Base-by-base conservation (phyloP, 73 alveolate species). In the Paramecium bursaria region DNA sequence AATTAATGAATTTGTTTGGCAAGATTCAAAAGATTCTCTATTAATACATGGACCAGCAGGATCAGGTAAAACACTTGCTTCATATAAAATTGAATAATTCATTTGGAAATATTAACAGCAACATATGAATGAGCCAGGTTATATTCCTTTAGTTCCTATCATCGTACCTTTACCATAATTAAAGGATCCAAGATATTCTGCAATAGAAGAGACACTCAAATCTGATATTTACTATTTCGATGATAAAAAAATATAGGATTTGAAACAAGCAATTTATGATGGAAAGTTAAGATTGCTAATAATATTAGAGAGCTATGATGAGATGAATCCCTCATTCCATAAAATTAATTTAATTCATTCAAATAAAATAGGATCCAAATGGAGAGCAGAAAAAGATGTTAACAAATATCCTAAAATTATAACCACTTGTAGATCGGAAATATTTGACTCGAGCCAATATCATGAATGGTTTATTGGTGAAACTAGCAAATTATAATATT, bases 31-130 rank as follows among this genome's bases (percentile, higher is more conserved):
- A 14, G 76, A 57, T 26, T 57, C 76, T 19, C 17, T 57, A 29
- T 29, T 57, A 3, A 57, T 57, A 13, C 76, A 57, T 27, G 76
- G 76, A 11, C 31, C 26, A 57, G 76, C 76, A 11, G 76, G 76
- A 26, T 57, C 76, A 11, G 76, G 76, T 29, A 57, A 57, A 57
- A 57, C 51, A n/a, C 26, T 50, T 0, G 76, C 76, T 5, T 48
- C 76, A 2, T 29, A 50, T 29, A 57, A 57, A 27, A 57, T 57
- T 11, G 76, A 57, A 13, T 48, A 57, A n/a, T 57, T 29, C 17
- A 27, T 57, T 26, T 57, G 76, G 76, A 27, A 29, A 6, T 3
- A n/a, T 14, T 57, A 57, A 29, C 17, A 29, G 19, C 26, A 57
- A 14, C 26, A 57, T 57, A 57, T 17, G 17, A 57, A 57, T 29